These are phyloP conservation scores for Rhododendron mucronatum DNA, from an alignment of 148 eudicot genomes.

Conservation along the genomic window DNA sequence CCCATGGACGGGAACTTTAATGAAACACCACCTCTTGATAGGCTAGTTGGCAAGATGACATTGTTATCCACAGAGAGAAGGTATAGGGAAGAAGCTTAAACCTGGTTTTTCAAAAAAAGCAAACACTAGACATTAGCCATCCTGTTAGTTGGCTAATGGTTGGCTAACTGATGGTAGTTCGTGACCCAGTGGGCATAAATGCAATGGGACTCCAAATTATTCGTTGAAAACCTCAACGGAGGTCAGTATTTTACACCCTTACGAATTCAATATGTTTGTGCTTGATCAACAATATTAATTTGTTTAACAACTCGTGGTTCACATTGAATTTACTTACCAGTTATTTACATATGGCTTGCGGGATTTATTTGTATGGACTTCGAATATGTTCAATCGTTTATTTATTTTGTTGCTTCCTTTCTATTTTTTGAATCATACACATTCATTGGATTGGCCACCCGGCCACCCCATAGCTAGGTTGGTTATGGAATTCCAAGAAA, in stretches of 20 bases:
- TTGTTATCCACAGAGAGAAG: not conserved
- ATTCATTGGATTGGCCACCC: not conserved
- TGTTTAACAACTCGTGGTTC: not conserved
- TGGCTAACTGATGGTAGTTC: not conserved
- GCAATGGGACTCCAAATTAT: not conserved
- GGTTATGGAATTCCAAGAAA: not conserved
- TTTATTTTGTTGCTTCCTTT: not conserved
- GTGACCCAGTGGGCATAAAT: not conserved
- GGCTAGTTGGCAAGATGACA: too few relatives aligned
- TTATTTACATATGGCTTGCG: not conserved
- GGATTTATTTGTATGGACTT: not conserved
- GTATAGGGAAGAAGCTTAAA: not conserved
- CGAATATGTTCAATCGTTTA: not conserved
- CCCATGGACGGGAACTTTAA: too few relatives aligned
- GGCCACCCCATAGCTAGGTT: not conserved
- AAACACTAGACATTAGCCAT: too few relatives aligned
- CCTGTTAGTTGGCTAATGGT: not conserved
- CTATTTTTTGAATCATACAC: not conserved
- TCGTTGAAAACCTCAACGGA: not conserved
- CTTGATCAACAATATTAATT: not conserved
- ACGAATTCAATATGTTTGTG: not conserved
- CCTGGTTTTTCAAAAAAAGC: not conserved
- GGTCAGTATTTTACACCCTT: not conserved
- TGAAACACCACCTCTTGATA: too few relatives aligned
- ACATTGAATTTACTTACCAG: not conserved